A percentile compares a stretch with the other conserved stretches of the same genome.
Conservation (phyloP, 352 stramenopile species). For the Albugo candida region DNA sequence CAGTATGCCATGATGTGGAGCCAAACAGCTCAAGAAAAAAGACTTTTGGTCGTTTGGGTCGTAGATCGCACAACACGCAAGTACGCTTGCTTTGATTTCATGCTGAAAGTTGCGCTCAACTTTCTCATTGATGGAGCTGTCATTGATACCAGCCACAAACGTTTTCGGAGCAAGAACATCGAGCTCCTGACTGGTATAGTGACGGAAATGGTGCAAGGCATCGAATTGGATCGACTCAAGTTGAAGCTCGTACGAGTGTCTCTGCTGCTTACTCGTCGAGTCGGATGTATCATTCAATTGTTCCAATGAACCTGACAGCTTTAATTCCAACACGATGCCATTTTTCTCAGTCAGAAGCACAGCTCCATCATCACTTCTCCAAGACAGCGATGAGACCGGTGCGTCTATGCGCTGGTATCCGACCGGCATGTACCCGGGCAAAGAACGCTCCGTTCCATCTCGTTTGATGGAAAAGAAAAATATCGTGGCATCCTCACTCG, state of each 20-base stretch:
- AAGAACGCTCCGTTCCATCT: conserved; percentile 27
- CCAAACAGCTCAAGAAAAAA: neutral
- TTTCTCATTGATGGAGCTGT: too few species aligned
- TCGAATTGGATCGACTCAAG: conserved; percentile 20
- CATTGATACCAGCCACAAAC: neutral
- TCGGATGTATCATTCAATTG: too few species aligned
- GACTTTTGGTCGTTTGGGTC: neutral
- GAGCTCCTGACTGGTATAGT: conserved; percentile 30
- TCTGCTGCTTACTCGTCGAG: conserved; percentile 10
- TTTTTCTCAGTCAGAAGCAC: conserved; percentile 29
- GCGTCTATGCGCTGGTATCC: conserved; percentile 41
- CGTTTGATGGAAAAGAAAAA: conserved; percentile 69
- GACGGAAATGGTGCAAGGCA: conserved; percentile 20
- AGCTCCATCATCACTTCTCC: conserved; percentile 40
- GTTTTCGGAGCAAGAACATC: conserved; percentile 18
- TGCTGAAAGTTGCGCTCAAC: neutral
- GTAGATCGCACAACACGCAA: neutral
- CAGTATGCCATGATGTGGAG: neutral
- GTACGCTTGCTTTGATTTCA: neutral
- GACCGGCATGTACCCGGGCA: conserved; percentile 41
- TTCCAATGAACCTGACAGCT: too few species aligned
- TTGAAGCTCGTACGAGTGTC: conserved; percentile 29
- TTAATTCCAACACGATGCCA: neutral
- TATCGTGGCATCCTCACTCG: conserved; percentile 54
- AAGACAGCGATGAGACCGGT: conserved; percentile 24